Evolutionary conservation across 2,329 filamentous ascomycete species (phyloP).

Genomic region (Cytospora schulzeri): DNA sequence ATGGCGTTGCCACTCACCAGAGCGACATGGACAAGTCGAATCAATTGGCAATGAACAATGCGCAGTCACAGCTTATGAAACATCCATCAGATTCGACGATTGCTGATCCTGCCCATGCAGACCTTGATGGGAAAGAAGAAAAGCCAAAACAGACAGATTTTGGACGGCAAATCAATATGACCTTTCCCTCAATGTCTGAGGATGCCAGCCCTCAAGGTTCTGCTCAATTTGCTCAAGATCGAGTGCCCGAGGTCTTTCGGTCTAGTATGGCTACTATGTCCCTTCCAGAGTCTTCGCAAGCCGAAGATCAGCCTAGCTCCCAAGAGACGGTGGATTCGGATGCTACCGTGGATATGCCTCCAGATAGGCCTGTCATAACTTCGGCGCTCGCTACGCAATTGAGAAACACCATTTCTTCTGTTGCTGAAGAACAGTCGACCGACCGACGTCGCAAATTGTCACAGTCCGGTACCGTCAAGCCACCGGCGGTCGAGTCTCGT

Average conservation of each 20-base stretch:
- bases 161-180: conserved; percentile 6
- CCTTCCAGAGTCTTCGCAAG: conserved; percentile 5
- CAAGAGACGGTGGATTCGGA: conserved; percentile 19
- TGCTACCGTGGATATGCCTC: conserved; percentile 19
- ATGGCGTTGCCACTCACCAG: neutral
- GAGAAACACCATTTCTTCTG: conserved; percentile 20
- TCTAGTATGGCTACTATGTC: conserved; percentile 4
- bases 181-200: conserved; percentile 3
- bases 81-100: neutral
- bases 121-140: neutral
- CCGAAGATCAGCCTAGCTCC: conserved; percentile 8
- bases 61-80: neutral
- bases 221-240: conserved; percentile 15
- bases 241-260: conserved; percentile 4
- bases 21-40: conserved; percentile 1
- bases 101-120: neutral
- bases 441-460: neutral
- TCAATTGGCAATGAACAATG: neutral
- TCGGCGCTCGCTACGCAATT: conserved; percentile 13
- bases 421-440: conserved; percentile 10
- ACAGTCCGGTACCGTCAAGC: neutral
- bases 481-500: neutral
- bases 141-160: neutral
- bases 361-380: conserved; percentile 13
- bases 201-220: conserved; percentile 1